Percentiles rank a stretch among this genome's conserved stretches.
phyloP scores from a whole-genome alignment of 352 stramenopile species.

The Peronospora farinosa region DNA sequence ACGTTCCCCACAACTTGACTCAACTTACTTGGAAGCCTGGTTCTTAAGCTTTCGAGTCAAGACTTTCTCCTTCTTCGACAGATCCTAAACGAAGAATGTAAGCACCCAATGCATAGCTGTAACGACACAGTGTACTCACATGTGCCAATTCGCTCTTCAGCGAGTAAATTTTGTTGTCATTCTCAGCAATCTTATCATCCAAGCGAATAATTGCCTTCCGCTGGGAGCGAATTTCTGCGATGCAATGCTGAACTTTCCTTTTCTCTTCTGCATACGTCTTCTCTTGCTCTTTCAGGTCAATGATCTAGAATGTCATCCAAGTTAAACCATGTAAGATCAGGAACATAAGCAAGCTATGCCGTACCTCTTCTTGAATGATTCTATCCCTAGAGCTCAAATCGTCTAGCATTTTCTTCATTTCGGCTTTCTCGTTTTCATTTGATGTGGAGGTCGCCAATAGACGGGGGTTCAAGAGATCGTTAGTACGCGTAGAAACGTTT shows the following conservation, averaged over 20 bases:
- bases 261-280: constrained; percentile 52
- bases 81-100: constrained; percentile 34
- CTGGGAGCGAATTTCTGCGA: constrained; percentile 65
- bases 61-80: constrained; percentile 70
- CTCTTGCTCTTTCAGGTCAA: constrained; percentile 57
- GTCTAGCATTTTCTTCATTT: constrained; percentile 51
- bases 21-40: constrained; percentile 50
- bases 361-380: constrained; percentile 55
- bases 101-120: neutral
- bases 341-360: neutral
- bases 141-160: constrained; percentile 68
- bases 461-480: constrained; percentile 64
- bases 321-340: constrained; percentile 1
- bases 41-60: constrained; percentile 71
- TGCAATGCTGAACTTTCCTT: constrained; percentile 45
- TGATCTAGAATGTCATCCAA: constrained; percentile 32
- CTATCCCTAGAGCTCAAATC: constrained; percentile 31
- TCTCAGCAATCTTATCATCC: constrained; percentile 68
- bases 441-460: constrained; percentile 64
- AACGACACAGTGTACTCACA: constrained; percentile 20
- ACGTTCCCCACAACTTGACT: neutral
- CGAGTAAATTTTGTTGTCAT: constrained; percentile 62
- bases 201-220: constrained; percentile 63
- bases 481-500: constrained; percentile 81
- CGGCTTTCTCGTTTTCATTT: constrained; percentile 68